These are phyloP conservation scores for Rhodotorula sp. DNA, from an alignment of 1,284 basidiomycete species.

Conservation along the genomic window DNA sequence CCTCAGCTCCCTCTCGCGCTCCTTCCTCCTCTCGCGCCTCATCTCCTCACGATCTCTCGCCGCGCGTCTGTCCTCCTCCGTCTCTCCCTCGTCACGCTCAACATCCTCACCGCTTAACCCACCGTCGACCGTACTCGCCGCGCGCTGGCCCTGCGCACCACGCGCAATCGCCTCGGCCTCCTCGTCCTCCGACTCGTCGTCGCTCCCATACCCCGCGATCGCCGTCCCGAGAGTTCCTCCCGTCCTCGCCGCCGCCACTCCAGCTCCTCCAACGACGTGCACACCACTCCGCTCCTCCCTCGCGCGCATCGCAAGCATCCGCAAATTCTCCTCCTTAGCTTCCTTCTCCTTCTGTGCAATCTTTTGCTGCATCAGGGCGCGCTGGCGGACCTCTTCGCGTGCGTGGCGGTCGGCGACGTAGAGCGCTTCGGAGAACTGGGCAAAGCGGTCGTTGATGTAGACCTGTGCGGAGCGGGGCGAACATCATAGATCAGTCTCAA, in stretches of 20 bases:
- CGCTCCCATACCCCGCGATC: conserved; percentile 72
- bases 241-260: conserved; percentile 44
- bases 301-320: conserved; percentile 88
- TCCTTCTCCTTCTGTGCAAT: conserved; percentile 97
- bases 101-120: conserved; percentile 46
- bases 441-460: conserved; percentile 99
- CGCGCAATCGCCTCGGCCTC: conserved; percentile 18
- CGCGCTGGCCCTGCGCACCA: conserved; percentile 17
- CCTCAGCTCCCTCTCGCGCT: conserved; percentile 94
- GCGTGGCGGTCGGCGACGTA: conserved; percentile 97
- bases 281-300: conserved; percentile 88
- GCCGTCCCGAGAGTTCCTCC: conserved; percentile 65
- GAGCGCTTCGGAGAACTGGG: conserved; percentile 94
- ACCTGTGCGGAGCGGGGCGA: conserved; percentile 56
- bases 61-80: conserved; percentile 74
- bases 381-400: conserved; percentile 94
- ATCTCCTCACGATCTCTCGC: conserved; percentile 83
- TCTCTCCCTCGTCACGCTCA: conserved; percentile 53
- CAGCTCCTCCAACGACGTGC: conserved; percentile 40
- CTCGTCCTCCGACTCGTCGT: conserved; percentile 19
- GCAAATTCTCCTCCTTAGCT: conserved; percentile 91
- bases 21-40: conserved; percentile 83
- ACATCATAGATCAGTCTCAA: rapidly evolving
- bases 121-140: neutral
- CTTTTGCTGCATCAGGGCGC: conserved; percentile 96